These are phyloP conservation scores for Solanum hybrid DNA, from an alignment of 305 asterid species.

Conservation along the genomic window DNA sequence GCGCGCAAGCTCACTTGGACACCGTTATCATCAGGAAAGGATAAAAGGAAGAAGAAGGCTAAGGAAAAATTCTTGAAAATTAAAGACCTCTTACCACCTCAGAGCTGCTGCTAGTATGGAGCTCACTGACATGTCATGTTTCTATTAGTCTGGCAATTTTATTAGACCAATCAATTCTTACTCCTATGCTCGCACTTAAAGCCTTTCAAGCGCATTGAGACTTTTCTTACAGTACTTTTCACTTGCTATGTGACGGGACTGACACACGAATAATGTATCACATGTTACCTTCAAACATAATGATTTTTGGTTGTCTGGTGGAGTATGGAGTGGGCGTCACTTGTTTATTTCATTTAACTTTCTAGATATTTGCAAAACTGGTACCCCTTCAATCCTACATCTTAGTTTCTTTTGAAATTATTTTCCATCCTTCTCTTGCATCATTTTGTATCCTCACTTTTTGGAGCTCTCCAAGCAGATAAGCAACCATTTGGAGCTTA, in stretches of 20 bases:
- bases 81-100: neutral
- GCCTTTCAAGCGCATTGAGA: neutral
- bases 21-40: neutral
- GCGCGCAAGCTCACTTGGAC: neutral
- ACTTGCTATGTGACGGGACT: neutral
- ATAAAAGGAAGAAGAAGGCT: neutral
- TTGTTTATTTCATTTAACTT: neutral
- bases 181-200: neutral
- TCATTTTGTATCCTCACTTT: slow-evolving; percentile 5
- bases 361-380: neutral
- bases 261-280: neutral
- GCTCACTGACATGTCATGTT: neutral
- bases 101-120: neutral
- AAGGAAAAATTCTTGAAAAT: neutral
- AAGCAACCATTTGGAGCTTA: slow-evolving; percentile 95
- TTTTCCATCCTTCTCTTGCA: neutral
- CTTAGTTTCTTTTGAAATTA: neutral
- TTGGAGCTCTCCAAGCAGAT: slow-evolving; percentile 29
- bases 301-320: neutral
- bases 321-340: neutral
- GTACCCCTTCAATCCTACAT: neutral
- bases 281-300: neutral
- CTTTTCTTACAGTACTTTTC: neutral
- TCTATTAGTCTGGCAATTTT: neutral
- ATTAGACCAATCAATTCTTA: neutral